Percentiles rank a stretch among this genome's conserved stretches.
Conservation (phyloP, 371 early-diverging fungal genomes). For the Dichotomocladium elegans region DNA sequence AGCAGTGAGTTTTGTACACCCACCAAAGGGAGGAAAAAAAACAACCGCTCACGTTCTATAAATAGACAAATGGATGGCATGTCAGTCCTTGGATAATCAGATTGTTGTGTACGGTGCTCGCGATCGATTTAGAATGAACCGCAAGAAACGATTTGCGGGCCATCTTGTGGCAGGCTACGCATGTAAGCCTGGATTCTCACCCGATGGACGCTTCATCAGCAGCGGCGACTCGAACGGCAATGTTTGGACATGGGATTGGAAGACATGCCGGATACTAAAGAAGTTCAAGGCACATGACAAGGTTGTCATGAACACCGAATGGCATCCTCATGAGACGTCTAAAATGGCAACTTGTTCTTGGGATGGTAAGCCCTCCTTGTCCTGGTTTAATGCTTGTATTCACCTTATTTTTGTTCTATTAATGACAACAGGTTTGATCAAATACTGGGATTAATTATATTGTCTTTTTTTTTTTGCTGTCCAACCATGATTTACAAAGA, state of each 20-base stretch:
- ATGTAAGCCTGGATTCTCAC: conserved; percentile 90
- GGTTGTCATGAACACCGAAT: conserved; percentile 85
- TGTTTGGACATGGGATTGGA: conserved; percentile 97
- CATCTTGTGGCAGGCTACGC: conserved; percentile 95
- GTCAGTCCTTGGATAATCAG: conserved; percentile 93
- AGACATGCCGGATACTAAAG: conserved; percentile 77
- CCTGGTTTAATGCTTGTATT: background rate
- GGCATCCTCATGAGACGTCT: conserved; percentile 95
- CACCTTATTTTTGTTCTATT: background rate
- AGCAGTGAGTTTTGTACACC: conserved; percentile 62
- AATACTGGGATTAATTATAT: conserved; percentile 75
- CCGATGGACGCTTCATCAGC: conserved; percentile 86
- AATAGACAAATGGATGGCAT: conserved; percentile 89
- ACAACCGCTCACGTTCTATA: background rate
- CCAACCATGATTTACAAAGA: too few species aligned
- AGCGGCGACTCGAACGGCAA: conserved; percentile 93
- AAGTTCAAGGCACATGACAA: conserved; percentile 89
- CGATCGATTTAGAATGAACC: conserved; percentile 83
- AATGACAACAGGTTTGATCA: conserved; percentile 52
- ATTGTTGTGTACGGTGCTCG: conserved; percentile 84
- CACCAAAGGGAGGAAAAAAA: background rate
- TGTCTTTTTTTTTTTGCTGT: too few species aligned
- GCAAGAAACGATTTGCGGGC: conserved; percentile 90
- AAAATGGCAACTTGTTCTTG: conserved; percentile 93
- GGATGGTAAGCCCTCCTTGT: conserved; percentile 71